phyloP scores from a whole-genome alignment of 2,329 filamentous ascomycete genomes.

The Aspergillus carbonarius region DNA sequence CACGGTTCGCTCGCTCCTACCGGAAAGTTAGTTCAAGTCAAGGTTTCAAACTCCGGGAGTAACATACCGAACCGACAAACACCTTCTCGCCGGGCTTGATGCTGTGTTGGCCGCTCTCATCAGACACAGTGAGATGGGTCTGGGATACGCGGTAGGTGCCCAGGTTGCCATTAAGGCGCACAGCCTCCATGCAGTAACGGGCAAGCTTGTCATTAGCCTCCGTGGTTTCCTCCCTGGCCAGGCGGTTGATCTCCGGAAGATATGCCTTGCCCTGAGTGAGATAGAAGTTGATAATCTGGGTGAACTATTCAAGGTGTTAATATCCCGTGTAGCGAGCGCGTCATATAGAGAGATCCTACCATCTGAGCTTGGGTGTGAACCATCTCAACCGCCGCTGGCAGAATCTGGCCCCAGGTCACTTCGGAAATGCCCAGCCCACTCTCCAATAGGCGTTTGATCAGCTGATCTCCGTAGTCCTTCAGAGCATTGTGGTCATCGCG shows the following conservation, averaged over 20 bases:
- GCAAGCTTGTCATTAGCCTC: constrained; percentile 64
- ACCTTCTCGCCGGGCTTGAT: constrained; percentile 60
- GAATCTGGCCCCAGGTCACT: constrained; percentile 68
- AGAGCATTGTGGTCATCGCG: constrained; percentile 57
- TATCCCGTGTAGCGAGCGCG: too few relatives aligned
- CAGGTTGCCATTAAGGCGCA: constrained; percentile 65
- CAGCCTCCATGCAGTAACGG: constrained; percentile 70
- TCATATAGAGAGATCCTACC: too few relatives aligned
- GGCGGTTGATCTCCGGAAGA: constrained; percentile 59
- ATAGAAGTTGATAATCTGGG: constrained; percentile 72
- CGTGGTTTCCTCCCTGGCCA: constrained; percentile 56
- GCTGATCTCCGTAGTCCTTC: constrained; percentile 62
- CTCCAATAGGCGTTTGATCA: constrained; percentile 66
- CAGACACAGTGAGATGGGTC: constrained; percentile 50
- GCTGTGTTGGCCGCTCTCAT: constrained; percentile 49
- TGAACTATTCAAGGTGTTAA: too few relatives aligned
- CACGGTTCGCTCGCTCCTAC: constrained; percentile 52
- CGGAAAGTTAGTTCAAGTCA: neutral
- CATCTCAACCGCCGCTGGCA: constrained; percentile 66
- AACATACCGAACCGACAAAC: constrained; percentile 61
- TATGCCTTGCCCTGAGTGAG: constrained; percentile 59
- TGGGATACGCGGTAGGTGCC: constrained; percentile 60
- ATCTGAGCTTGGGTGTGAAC: constrained; percentile 70
- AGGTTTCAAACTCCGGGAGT: neutral
- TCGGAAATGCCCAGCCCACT: constrained; percentile 62